Conservation (phyloP, 1,139 yeast species). For the Debaryomycetaceae sp. region DNA sequence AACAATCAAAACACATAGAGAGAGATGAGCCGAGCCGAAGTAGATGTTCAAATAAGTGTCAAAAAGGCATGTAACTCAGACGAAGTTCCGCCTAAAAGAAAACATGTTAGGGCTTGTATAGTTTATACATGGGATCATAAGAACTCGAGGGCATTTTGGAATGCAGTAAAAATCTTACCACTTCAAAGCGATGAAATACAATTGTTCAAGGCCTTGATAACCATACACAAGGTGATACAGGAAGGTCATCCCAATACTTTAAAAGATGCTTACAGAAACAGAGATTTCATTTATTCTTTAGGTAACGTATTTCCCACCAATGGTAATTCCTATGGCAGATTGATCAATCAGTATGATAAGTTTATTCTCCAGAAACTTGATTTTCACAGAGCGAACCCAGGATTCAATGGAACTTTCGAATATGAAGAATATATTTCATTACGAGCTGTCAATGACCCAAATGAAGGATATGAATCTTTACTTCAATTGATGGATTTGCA, state of each 20-base stretch:
- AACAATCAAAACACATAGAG: neutral
- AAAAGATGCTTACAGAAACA: slow-evolving; percentile 76
- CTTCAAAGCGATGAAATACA: slow-evolving; percentile 79
- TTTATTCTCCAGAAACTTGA: slow-evolving; percentile 70
- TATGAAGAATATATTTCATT: slow-evolving; percentile 92
- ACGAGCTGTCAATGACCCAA: slow-evolving; percentile 86
- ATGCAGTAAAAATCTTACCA: slow-evolving; percentile 76
- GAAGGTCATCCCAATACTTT: slow-evolving; percentile 91
- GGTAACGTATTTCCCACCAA: slow-evolving; percentile 40
- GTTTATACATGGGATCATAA: slow-evolving; percentile 97
- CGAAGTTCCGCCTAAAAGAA: slow-evolving; percentile 91
- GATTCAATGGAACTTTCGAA: slow-evolving; percentile 93
- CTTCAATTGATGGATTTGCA: slow-evolving; percentile 84
- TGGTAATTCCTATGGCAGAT: slow-evolving; percentile 60
- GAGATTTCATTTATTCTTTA: slow-evolving; percentile 42
- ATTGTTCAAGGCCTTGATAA: slow-evolving; percentile 81
- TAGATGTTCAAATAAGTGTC: slow-evolving; percentile 64
- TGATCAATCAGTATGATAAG: slow-evolving; percentile 74
- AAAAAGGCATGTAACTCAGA: slow-evolving; percentile 85
- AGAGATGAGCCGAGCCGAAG: slow-evolving; percentile 49
- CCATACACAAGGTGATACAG: slow-evolving; percentile 89
- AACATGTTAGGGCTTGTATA: slow-evolving; percentile 91
- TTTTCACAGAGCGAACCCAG: slow-evolving; percentile 83
- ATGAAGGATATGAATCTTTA: slow-evolving; percentile 91
- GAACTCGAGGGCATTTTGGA: slow-evolving; percentile 84